A percentile compares a stretch with the other conserved stretches of the same genome.
These are phyloP conservation scores for Colletotrichum limetticola DNA, from an alignment of 2,329 filamentous ascomycete species.

Conservation along the genomic window DNA sequence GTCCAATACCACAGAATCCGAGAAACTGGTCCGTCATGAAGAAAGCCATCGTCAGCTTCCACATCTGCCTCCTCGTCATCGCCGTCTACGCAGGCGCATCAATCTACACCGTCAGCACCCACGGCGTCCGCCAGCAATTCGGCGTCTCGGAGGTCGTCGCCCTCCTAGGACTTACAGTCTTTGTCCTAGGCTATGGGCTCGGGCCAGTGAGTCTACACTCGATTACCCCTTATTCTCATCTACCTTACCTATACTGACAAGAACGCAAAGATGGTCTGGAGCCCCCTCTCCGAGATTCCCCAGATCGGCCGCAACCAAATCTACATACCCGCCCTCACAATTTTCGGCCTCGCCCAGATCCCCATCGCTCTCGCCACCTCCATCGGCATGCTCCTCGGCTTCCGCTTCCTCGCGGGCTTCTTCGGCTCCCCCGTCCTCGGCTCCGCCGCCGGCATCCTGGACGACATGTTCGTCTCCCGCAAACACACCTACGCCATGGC, in stretches of 20 bases:
- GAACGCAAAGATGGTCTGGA: conserved; percentile 29
- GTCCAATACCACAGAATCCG: conserved; percentile 66
- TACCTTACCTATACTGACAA: too few species aligned
- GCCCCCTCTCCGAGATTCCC: conserved; percentile 36
- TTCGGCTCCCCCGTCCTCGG: conserved; percentile 32
- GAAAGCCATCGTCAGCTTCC: conserved; percentile 75
- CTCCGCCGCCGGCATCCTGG: conserved; percentile 13
- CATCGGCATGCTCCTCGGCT: conserved; percentile 33
- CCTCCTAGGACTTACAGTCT: conserved; percentile 77
- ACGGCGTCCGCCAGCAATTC: conserved; percentile 71
- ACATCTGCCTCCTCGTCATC: conserved; percentile 53
- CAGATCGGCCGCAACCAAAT: conserved; percentile 35
- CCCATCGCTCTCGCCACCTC: conserved; percentile 33
- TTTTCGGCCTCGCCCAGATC: conserved; percentile 32
- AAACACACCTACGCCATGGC: conserved; percentile 27
- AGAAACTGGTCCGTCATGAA: conserved; percentile 76
- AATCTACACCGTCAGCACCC: conserved; percentile 81
- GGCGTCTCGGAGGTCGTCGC: conserved; percentile 77
- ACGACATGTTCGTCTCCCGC: conserved; percentile 15
- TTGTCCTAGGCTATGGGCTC: conserved; percentile 84
- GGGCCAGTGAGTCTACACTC: conserved; percentile 51
- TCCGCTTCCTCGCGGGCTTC: conserved; percentile 38
- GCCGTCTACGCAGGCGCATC: conserved; percentile 48
- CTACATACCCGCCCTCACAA: conserved; percentile 35
- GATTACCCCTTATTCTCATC: not conserved